These are phyloP conservation scores for Melampsora occidentalis DNA, from an alignment of 1,284 basidiomycete genomes.

Conservation along the genomic window DNA sequence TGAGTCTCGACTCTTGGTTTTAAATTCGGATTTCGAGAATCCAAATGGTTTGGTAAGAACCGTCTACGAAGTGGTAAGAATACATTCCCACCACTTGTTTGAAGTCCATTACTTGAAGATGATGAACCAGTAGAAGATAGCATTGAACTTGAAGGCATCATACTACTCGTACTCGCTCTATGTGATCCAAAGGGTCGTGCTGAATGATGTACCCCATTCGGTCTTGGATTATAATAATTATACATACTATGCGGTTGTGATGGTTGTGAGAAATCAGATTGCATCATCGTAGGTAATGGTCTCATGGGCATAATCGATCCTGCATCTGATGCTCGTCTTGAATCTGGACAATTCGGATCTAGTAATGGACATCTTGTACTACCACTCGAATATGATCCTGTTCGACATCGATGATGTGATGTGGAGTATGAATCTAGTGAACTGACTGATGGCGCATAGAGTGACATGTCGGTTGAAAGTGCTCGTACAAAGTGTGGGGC, in stretches of 20 bases:
- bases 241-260: too few species aligned
- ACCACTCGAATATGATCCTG: neutral
- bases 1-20: conserved; percentile 39
- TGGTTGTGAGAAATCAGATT: too few species aligned
- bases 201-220: neutral
- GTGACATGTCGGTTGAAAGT: conserved; percentile 28
- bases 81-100: conserved; percentile 19
- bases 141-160: too few species aligned
- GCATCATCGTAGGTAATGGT: conserved; percentile 24
- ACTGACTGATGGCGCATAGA: conserved; percentile 30
- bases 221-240: too few species aligned
- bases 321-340: conserved; percentile 22
- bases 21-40: neutral
- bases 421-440: conserved; percentile 21
- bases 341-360: conserved; percentile 14
- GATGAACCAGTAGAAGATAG: neutral
- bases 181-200: neutral
- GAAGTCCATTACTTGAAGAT: conserved; percentile 10
- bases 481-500: conserved; percentile 27
- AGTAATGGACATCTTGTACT: conserved; percentile 33
- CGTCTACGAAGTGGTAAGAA: conserved; percentile 29
- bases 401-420: conserved; percentile 18
- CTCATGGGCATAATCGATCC: conserved; percentile 26
- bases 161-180: too few species aligned
- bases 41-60: conserved; percentile 18